Conservation (phyloP, 176 grass and related monocot species). For the Urochloa ruziziensis region DNA sequence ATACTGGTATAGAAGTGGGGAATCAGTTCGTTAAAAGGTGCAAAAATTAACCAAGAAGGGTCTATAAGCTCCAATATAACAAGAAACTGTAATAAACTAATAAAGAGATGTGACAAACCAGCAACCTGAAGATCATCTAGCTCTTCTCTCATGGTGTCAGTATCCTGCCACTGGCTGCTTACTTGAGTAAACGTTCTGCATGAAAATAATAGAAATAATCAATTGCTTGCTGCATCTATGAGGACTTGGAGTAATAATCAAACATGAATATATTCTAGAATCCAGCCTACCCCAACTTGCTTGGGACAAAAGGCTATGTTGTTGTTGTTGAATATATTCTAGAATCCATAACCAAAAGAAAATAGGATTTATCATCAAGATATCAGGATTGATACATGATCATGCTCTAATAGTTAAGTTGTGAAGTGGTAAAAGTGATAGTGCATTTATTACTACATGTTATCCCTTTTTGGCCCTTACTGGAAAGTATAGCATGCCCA, state of each 20-base stretch:
- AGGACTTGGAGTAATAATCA: background rate
- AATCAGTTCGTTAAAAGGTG: background rate
- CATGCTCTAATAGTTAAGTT: background rate
- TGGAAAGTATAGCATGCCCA: background rate
- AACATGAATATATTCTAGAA: constrained; percentile 19
- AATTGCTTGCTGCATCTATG: background rate
- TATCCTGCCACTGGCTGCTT: constrained; percentile 96
- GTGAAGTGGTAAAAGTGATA: constrained; percentile 18
- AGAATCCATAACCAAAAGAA: constrained; percentile 24
- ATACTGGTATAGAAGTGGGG: no score
- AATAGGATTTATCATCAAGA: background rate
- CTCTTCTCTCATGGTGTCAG: constrained; percentile 97
- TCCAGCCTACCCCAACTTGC: no score
- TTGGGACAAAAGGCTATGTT: no score
- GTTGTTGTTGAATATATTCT: no score
- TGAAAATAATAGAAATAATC: constrained; percentile 33
- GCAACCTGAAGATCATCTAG: constrained; percentile 95
- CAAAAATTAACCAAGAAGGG: constrained; percentile 7
- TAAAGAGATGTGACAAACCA: constrained; percentile 38
- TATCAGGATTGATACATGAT: background rate
- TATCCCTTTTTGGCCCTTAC: background rate
- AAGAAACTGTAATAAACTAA: constrained; percentile 14
- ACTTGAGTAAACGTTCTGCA: constrained; percentile 99
- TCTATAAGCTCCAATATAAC: constrained; percentile 14
- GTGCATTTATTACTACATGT: background rate